Base-by-base conservation (phyloP, 2,329 filamentous ascomycete species). In the Alternaria solani region DNA sequence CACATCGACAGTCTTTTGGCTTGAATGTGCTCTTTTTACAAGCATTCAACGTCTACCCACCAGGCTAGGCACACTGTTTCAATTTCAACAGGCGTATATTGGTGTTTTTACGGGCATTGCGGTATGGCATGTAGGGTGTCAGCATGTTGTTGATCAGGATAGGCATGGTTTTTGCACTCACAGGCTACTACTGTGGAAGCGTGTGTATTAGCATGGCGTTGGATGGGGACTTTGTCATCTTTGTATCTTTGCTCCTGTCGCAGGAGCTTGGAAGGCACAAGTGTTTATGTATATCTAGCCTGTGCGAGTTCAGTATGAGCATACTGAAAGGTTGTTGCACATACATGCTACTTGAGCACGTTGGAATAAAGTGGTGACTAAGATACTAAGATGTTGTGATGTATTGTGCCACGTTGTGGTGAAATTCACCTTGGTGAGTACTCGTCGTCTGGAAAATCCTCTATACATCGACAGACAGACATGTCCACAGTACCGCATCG, bases 181-280 rank as follows among this genome's bases (percentile, higher is more conserved):
- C 46, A 36, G 46, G 46, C 32, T 49, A 49, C 20, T 30, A 49
- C 46, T 25, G 34, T 49, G 46, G 51, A 53, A 34, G 32, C 23
- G 30, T 49, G 14, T 52, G 49, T 48, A 44, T 67, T 68, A 68
- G 65, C 65, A 66, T 64, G 65, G 65, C 61, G 63, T 62, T 66
- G 64, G 64, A 48, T 59, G 8, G 25, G 20, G 60, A 38, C 14
- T 47, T 36, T 60, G 41, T 42, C 28, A 49, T 34, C 49, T 20
- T 20, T 42, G 18, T 39, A 16, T 18, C 34, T 23, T 52, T 52
- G 36, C 25, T 52, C 4, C 12, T 49, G 32, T 38, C 23, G 23
- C n/a, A 20, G 20, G 46, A 49, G 46, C 30, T 16, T 34, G 46
- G 46, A 49, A 49, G 30, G 46, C 34, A 36, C 39, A 25, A 25